Evolutionary conservation across 345 rosid species (phyloP), one percentile per base, ranked within the genome.

Genomic region (Brassica incana): DNA sequence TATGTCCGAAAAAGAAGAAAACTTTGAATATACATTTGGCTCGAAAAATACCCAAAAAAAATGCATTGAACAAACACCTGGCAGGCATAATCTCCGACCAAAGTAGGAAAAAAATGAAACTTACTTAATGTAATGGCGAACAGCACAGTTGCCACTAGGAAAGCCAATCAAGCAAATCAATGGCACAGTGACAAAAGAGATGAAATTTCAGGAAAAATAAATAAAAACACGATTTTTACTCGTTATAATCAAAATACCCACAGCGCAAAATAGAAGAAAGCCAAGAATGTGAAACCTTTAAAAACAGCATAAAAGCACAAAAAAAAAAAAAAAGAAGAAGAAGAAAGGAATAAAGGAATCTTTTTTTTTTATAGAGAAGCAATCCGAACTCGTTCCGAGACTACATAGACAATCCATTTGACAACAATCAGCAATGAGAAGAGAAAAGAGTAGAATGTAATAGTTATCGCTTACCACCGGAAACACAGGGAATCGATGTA

Each of bases 161-260:
- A 78, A 78, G 48, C 38, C 35, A 65, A 65, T 27, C 35, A 36
- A 64, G 72, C 2, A 33, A 67, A 67, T 60, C 74, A 73, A 68
- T 74, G 78, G 48, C 58, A 63, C 48, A 74, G 78, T 68, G 48
- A 68, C 12, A 62, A 36, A 23, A 15, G 30, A 27, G 30, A 27
- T 2, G 30, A 25, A 45, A 58, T 5, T 20, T 23, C 27, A 25
- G 5, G 12, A 9, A 3, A 10, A 59, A 52, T 27, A 52, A 20
- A 23, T 59, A 4, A 59, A 20, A 59, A 23, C 29, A 8, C 5
- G 5, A 8, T 3, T 9, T 59, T 8, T 59, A 77, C 67, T 27
- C 61, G 36, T 25, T 77, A 12, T 25, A 6, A 14, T 4, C 18
- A 2, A 33, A 54, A 38, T 27, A 27, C 43, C 15, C 72, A 27